Base-by-base conservation (phyloP, 2,329 filamentous ascomycete species). In the Tolypocladium endophyticum region DNA sequence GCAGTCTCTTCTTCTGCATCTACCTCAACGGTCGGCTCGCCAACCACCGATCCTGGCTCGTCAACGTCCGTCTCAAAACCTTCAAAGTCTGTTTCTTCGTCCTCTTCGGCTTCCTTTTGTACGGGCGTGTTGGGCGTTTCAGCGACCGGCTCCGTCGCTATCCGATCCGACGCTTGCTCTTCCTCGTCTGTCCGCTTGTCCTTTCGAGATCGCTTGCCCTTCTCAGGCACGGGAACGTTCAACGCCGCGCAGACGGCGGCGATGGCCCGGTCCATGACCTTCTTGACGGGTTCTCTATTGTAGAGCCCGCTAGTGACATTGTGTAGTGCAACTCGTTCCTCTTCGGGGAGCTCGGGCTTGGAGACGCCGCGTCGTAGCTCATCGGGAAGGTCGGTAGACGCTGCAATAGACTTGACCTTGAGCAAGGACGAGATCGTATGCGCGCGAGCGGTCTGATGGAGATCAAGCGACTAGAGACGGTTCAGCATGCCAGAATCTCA, bases 221-320 rank as follows among this genome's bases (percentile, higher is more conserved):
- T 72, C 57, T 78, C 76, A 0, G 81, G 80, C 58, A 78, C 70
- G 3, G 78, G 69, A 0, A 85, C 74, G 2, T 77, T 73, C 20
- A 86, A 70, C 3, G 74, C 71, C 54, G 73, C 69, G 67, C 82
- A 85, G 3, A 83, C 76, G 35, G 72, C 76, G 59, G 73, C 71
- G 18, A 84, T 64, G 1, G 81, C 81, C 65, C 77, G 75, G 33
- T 79, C 76, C 12, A 82, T 70, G 3, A 76, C 75, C 56, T 78
- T 74, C 63, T 77, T 79, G 58, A 84, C 81, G 36, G 78, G 74
- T 7, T 76, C 75, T 58, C 77, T 73, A 61, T 81, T 84, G 67
- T 79, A 84, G 3, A 86, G 71, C 9, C 76, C 77, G 61, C 82
- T 85, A 33, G 83, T 85, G 57, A 86, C 82, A 67, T 85, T 85